phyloP scores from a whole-genome alignment of 345 rosid genomes.

The Kandelia obovata region DNA sequence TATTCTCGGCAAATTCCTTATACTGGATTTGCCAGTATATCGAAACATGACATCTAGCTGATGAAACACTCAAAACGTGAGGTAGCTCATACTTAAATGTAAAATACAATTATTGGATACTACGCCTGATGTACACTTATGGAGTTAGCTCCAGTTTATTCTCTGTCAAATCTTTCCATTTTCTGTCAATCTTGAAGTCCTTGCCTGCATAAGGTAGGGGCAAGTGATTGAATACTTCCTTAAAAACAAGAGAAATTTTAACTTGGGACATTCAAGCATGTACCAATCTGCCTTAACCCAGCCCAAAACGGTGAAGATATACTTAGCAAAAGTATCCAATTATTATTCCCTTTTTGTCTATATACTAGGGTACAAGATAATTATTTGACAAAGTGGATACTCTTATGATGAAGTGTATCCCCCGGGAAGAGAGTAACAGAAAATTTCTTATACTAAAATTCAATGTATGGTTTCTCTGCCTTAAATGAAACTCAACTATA shows the following conservation, averaged over 20 bases:
- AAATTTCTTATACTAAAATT: too few species aligned
- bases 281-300: neutral
- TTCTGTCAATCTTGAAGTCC: conserved; percentile 74
- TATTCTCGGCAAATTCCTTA: too few species aligned
- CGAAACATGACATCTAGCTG: neutral
- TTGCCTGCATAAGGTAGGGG: conserved; percentile 76
- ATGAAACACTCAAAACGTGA: neutral
- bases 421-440: too few species aligned
- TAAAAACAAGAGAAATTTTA: conserved; percentile 26
- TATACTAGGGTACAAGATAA: too few species aligned
- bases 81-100: neutral
- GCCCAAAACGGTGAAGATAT: neutral
- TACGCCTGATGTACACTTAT: conserved; percentile 79
- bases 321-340: too few species aligned
- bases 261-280: neutral
- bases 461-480: too few species aligned
- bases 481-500: too few species aligned
- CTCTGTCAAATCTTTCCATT: conserved; percentile 50
- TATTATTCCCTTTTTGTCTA: too few species aligned
- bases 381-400: too few species aligned
- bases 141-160: conserved; percentile 70
- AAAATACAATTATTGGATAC: conserved; percentile 56
- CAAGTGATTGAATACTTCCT: conserved; percentile 70
- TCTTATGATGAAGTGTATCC: too few species aligned
- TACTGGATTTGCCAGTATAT: neutral